Evolutionary conservation across 768 basidiomycete species (phyloP).

Genomic region (Mycena pura): DNA sequence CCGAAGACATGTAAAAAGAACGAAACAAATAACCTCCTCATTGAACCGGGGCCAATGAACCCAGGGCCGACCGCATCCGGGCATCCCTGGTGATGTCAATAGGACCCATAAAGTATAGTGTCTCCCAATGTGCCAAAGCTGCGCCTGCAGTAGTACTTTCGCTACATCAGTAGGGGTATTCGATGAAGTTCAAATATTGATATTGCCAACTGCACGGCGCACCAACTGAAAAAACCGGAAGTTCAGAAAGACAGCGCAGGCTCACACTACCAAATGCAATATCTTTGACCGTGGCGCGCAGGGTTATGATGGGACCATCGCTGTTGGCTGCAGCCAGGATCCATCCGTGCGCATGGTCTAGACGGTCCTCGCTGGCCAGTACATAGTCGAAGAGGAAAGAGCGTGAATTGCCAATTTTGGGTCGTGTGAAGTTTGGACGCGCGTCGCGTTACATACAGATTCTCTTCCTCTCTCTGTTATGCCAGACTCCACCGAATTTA

Average conservation of each 20-base stretch:
- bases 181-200: constrained; percentile 64
- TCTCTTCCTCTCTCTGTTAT: constrained; percentile 4
- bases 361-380: no score
- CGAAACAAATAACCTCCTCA: no score
- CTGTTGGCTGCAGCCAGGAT: constrained; percentile 10
- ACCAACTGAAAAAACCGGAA: constrained; percentile 52
- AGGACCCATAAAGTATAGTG: no score
- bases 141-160: constrained; percentile 92
- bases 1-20: no score
- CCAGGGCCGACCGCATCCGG: no score
- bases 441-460: constrained; percentile 52
- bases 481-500: constrained; percentile 52
- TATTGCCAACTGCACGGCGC: neutral
- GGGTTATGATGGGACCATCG: constrained; percentile 27
- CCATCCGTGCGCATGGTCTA: constrained; percentile 28
- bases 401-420: no score
- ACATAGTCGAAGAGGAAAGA: no score
- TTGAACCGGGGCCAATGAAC: no score
- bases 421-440: constrained; percentile 53
- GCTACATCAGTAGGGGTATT: constrained; percentile 96
- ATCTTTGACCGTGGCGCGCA: constrained; percentile 50
- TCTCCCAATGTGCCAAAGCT: no score
- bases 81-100: no score
- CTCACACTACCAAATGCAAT: constrained; percentile 65
- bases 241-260: constrained; percentile 16